Conservation (phyloP, 768 basidiomycete genomes). For the Mycena albidolilacea region DNA sequence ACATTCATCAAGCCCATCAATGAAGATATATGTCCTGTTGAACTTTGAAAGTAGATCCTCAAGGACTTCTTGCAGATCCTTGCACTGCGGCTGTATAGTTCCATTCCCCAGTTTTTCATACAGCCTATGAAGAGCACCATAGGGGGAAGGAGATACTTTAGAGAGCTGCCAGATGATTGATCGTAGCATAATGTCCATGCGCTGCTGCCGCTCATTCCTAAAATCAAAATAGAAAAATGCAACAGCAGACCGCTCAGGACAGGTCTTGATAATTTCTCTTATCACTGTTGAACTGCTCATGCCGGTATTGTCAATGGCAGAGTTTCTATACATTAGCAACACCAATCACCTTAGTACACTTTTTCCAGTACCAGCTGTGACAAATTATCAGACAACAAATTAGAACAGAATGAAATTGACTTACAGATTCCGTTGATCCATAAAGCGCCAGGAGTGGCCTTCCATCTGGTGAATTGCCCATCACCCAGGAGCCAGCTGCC, state of each 20-base stretch:
- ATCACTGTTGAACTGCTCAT: conserved; percentile 1
- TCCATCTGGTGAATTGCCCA: background rate
- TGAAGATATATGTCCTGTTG: too few species aligned
- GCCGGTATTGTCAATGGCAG: background rate
- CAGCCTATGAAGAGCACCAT: background rate
- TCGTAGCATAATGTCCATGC: conserved; percentile 2
- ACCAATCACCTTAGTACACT: conserved; percentile 4
- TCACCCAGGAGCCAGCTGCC: background rate
- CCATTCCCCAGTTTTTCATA: background rate
- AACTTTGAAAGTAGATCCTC: too few species aligned
- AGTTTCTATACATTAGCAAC: background rate
- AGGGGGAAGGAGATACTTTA: background rate
- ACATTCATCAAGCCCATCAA: too few species aligned
- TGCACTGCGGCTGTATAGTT: too few species aligned
- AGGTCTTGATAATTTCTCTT: background rate
- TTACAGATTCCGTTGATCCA: too few species aligned
- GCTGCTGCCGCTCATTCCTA: background rate
- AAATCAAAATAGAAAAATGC: too few species aligned
- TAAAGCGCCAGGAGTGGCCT: background rate
- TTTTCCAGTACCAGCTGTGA: too few species aligned
- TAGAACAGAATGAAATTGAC: too few species aligned
- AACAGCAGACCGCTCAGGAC: background rate
- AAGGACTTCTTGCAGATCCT: too few species aligned
- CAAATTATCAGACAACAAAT: too few species aligned
- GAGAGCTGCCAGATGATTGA: conserved; percentile 5